phyloP scores from a whole-genome alignment of 768 basidiomycete genomes.

The Astraeus odoratus region DNA sequence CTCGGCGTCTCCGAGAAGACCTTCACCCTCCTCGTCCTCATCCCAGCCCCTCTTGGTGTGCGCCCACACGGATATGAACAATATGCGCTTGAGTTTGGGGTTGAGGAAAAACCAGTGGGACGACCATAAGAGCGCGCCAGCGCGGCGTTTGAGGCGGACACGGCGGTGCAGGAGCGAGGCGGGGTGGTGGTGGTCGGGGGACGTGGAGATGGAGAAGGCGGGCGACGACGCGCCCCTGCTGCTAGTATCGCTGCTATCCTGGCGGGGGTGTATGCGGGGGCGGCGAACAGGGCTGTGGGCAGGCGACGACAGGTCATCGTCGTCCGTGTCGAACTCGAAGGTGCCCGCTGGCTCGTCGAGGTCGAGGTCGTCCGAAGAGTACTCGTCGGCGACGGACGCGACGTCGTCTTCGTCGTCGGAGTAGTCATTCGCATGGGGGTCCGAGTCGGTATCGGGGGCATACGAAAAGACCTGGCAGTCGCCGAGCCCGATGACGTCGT shows the following conservation, averaged over 20 bases:
- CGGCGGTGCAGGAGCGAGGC: slow-evolving; percentile 29
- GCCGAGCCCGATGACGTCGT: slow-evolving; percentile 81
- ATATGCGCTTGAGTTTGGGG: slow-evolving; percentile 82
- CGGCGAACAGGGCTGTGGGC: slow-evolving; percentile 3
- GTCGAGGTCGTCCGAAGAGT: slow-evolving; percentile 64
- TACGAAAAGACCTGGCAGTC: slow-evolving; percentile 97
- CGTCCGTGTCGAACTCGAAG: slow-evolving; percentile 79
- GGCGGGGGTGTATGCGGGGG: slow-evolving; percentile 16
- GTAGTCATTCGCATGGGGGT: slow-evolving; percentile 85
- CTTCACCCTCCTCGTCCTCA: slow-evolving; percentile 34
- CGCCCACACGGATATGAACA: slow-evolving; percentile 92
- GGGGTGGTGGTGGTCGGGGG: slow-evolving; percentile 14
- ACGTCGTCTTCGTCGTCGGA: slow-evolving; percentile 75
- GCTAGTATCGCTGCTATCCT: slow-evolving; percentile 30
- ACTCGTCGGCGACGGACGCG: slow-evolving; percentile 58
- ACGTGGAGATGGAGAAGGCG: not conserved
- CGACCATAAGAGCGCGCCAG: slow-evolving; percentile 87
- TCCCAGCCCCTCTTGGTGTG: slow-evolving; percentile 55
- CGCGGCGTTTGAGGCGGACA: slow-evolving; percentile 46
- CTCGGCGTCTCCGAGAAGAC: slow-evolving; percentile 27
- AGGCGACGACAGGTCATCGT: slow-evolving; percentile 48
- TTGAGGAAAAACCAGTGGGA: slow-evolving; percentile 97
- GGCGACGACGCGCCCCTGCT: too few species aligned
- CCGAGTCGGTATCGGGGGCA: slow-evolving; percentile 85
- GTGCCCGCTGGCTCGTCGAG: slow-evolving; percentile 46